A percentile compares a stretch with the other conserved stretches of the same genome.
phyloP scores from a whole-genome alignment of 306 rosid species.

The Betula pendula region DNA sequence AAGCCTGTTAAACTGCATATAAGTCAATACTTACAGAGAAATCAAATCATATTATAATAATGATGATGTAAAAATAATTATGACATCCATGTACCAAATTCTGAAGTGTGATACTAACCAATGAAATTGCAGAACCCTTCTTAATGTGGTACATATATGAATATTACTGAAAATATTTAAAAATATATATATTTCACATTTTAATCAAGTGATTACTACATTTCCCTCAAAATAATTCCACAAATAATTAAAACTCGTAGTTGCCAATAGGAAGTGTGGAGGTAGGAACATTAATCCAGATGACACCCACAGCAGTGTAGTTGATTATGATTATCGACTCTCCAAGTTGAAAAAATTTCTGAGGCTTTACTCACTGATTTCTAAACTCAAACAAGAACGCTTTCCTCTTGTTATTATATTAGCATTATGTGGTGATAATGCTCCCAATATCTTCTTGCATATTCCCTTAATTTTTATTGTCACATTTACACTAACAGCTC shows the following conservation, averaged over 20 bases:
- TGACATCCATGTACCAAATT: neutral
- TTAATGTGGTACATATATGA: too few species aligned
- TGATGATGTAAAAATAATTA: neutral
- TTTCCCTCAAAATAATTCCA: too few species aligned
- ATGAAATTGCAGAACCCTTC: neutral
- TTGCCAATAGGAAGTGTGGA: too few species aligned
- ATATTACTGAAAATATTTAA: too few species aligned
- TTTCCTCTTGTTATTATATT: neutral
- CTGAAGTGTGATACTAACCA: neutral
- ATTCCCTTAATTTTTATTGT: neutral
- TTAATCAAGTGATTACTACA: too few species aligned
- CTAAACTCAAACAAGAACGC: neutral
- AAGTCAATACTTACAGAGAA: slow-evolving; percentile 21
- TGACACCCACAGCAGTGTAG: neutral
- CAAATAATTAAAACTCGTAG: too few species aligned
- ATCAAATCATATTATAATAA: neutral
- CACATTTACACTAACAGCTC: neutral
- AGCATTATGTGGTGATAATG: too few species aligned
- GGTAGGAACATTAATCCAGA: neutral
- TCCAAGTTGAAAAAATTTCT: neutral
- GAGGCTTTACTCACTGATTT: neutral
- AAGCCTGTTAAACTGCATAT: slow-evolving; percentile 9
- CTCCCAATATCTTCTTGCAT: neutral
- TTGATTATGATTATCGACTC: too few species aligned
- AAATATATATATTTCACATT: too few species aligned